phyloP scores from a whole-genome alignment of 148 eudicot species.

The Diospyros lotus region DNA sequence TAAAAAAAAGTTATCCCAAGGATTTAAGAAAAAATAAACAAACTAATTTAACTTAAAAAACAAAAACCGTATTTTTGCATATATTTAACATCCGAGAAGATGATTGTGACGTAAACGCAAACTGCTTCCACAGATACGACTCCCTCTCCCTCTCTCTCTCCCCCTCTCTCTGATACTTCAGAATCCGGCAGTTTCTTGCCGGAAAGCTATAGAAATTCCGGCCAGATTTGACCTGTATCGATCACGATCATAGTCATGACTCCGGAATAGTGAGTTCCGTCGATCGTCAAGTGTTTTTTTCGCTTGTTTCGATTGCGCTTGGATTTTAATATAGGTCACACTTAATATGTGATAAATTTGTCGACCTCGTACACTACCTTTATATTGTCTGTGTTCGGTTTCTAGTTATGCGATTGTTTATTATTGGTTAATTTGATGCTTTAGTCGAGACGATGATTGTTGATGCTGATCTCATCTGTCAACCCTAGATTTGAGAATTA shows the following conservation, averaged over 20 bases:
- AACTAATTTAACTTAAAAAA: too few species aligned
- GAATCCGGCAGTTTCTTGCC: neutral
- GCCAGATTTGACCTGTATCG: neutral
- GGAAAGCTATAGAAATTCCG: neutral
- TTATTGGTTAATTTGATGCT: slow-evolving; percentile 1
- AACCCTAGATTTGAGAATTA: slow-evolving; percentile 6
- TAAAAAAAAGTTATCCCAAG: too few species aligned
- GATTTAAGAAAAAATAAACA: too few species aligned
- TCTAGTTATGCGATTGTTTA: neutral
- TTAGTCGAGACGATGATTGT: neutral
- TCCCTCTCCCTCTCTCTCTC: too few species aligned
- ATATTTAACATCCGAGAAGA: too few species aligned
- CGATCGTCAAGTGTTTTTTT: neutral
- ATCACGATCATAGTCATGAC: slow-evolving; percentile 13
- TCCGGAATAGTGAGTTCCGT: slow-evolving; percentile 19
- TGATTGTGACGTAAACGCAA: too few species aligned
- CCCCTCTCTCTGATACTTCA: too few species aligned
- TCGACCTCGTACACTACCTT: neutral
- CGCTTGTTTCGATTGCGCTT: neutral
- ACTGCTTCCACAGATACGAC: too few species aligned
- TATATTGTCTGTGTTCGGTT: too few species aligned
- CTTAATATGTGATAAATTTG: neutral
- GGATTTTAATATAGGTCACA: too few species aligned
- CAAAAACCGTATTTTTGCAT: too few species aligned
- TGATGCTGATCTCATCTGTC: neutral